Evolutionary conservation across 2,329 filamentous ascomycete genomes (phyloP).

Genomic region (Xylariaceae sp.): DNA sequence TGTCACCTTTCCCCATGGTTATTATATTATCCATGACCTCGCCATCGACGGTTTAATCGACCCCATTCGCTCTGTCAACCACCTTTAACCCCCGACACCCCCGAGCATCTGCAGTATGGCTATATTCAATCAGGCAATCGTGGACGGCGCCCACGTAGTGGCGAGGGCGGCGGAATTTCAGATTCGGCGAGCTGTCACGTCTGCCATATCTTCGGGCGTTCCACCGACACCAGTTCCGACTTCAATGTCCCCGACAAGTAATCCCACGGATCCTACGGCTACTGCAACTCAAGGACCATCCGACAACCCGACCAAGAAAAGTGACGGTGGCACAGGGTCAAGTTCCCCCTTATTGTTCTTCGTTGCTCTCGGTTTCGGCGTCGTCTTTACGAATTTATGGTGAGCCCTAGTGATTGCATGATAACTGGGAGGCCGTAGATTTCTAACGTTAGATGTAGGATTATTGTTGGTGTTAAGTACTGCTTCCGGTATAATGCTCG

Average conservation of each 20-base stretch:
- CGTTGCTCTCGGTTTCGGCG: conserved; percentile 93
- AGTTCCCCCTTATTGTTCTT: conserved; percentile 87
- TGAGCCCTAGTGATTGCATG: conserved; percentile 55
- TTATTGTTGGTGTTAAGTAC: conserved; percentile 99
- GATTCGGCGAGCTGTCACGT: conserved; percentile 28
- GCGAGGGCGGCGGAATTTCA: conserved; percentile 45
- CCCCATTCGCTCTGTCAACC: conserved; percentile 2
- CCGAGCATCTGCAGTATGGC: conserved; percentile 41
- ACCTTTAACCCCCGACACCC: neutral
- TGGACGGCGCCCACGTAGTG: conserved; percentile 47
- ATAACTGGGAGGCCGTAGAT: neutral
- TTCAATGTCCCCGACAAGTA: conserved; percentile 10
- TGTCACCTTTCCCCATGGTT: conserved; percentile 8
- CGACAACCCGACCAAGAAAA: conserved; percentile 32
- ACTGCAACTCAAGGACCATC: conserved; percentile 28
- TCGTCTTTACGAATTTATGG: conserved; percentile 99
- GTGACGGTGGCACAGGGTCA: conserved; percentile 53
- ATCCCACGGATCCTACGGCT: conserved; percentile 7
- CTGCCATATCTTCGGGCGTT: conserved; percentile 17
- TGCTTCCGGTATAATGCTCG: conserved; percentile 98
- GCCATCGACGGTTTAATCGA: conserved; percentile 4
- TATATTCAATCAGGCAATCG: conserved; percentile 46
- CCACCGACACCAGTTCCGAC: conserved; percentile 26
- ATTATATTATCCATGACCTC: conserved; percentile 1
- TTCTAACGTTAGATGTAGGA: conserved; percentile 64